Evolutionary conservation across 2,329 filamentous ascomycete species (phyloP).

Genomic region (Alternaria conjuncta): DNA sequence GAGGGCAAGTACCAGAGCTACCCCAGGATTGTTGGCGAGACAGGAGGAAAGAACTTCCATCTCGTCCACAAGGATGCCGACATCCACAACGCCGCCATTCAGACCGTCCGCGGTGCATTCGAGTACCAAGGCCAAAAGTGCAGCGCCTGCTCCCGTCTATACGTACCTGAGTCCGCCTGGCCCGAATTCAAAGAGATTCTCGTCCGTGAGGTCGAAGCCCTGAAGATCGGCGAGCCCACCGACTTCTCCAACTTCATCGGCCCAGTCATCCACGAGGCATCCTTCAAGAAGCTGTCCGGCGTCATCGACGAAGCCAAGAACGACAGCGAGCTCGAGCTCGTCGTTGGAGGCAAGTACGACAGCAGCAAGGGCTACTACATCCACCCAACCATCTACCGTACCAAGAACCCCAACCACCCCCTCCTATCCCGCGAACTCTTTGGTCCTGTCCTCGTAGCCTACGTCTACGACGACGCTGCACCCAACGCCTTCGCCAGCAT

Average conservation of each 20-base stretch:
- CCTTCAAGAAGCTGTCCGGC: conserved; percentile 79
- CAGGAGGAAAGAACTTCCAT: conserved; percentile 94
- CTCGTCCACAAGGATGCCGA: conserved; percentile 79
- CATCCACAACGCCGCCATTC: conserved; percentile 76
- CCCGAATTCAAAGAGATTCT: conserved; percentile 72
- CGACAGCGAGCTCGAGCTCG: conserved; percentile 73
- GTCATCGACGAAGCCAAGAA: conserved; percentile 82
- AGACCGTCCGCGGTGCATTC: conserved; percentile 86
- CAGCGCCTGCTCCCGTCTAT: conserved; percentile 80
- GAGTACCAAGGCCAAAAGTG: conserved; percentile 94
- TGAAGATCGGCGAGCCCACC: conserved; percentile 74
- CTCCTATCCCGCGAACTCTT: conserved; percentile 82
- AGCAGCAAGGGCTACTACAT: conserved; percentile 81
- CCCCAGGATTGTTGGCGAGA: conserved; percentile 88
- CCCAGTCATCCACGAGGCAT: conserved; percentile 81
- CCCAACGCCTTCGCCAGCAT: conserved; percentile 64
- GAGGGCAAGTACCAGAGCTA: conserved; percentile 84
- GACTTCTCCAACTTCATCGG: conserved; percentile 82
- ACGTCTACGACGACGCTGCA: conserved; percentile 77
- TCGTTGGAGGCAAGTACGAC: conserved; percentile 80
- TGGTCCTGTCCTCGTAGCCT: conserved; percentile 74
- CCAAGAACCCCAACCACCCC: conserved; percentile 74
- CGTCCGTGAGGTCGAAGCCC: conserved; percentile 69
- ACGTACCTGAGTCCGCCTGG: conserved; percentile 78
- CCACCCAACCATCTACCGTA: conserved; percentile 80